phyloP scores from a whole-genome alignment of 2,329 filamentous ascomycete genomes.

The Neospermospora avenae region DNA sequence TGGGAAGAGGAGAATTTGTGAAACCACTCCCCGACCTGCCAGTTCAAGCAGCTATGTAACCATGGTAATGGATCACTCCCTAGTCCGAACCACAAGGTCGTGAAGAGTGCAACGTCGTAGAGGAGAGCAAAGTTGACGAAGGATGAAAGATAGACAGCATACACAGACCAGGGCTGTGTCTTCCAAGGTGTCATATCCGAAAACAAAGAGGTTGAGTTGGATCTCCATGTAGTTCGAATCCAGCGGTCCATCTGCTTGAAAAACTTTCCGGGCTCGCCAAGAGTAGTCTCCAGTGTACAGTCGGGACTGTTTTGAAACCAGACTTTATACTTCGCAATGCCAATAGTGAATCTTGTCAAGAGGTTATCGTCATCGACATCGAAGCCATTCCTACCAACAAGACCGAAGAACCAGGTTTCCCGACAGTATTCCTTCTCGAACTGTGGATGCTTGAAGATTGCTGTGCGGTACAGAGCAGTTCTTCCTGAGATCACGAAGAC shows the following conservation, averaged over 20 bases:
- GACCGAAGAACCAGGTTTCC: slow-evolving; percentile 45
- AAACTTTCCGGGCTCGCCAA: slow-evolving; percentile 51
- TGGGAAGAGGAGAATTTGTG: background rate
- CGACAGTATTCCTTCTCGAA: slow-evolving; percentile 46
- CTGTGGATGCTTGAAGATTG: slow-evolving; percentile 43
- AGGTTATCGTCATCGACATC: slow-evolving; percentile 61
- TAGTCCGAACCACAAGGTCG: background rate
- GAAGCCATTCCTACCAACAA: slow-evolving; percentile 44
- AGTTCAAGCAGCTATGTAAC: slow-evolving; percentile 20
- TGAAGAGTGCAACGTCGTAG: slow-evolving; percentile 40
- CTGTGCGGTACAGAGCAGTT: slow-evolving; percentile 49
- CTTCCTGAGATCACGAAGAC: slow-evolving; percentile 57
- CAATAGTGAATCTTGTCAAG: slow-evolving; percentile 51
- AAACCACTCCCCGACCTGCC: background rate
- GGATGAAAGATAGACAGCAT: slow-evolving; percentile 52
- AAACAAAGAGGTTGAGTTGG: slow-evolving; percentile 49
- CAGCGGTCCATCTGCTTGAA: slow-evolving; percentile 52
- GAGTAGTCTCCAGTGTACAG: slow-evolving; percentile 48
- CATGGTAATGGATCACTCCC: slow-evolving; percentile 26
- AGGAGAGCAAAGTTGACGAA: slow-evolving; percentile 55
- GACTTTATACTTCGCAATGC: slow-evolving; percentile 46
- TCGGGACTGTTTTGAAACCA: slow-evolving; percentile 51
- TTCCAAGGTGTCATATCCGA: slow-evolving; percentile 39
- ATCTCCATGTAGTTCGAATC: slow-evolving; percentile 56
- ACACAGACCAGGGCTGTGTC: slow-evolving; percentile 49